Conservation (phyloP, 768 basidiomycete species). For the Strobilomyces dryophilus region DNA sequence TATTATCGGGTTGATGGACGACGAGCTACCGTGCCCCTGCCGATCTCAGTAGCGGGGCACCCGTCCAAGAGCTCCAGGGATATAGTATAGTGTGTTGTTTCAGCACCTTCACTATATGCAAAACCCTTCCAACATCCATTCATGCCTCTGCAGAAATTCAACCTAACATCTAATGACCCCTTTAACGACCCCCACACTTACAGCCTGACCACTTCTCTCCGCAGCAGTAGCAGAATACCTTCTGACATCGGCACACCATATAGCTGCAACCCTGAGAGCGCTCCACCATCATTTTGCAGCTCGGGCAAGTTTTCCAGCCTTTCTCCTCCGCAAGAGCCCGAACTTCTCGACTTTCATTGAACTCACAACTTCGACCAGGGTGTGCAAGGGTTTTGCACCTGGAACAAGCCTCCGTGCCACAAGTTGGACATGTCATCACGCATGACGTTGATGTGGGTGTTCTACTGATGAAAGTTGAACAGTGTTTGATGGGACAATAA, state of each 20-base stretch:
- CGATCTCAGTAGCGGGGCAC: neutral
- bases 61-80: neutral
- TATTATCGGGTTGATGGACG: neutral
- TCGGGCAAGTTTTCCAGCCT: slow-evolving; percentile 61
- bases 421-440: slow-evolving; percentile 37
- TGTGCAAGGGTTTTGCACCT: slow-evolving; percentile 48
- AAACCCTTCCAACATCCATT: neutral
- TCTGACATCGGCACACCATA: slow-evolving; percentile 51
- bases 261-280: slow-evolving; percentile 51
- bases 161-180: neutral
- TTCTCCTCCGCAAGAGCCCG: slow-evolving; percentile 42
- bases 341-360: slow-evolving; percentile 40
- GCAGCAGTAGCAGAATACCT: slow-evolving; percentile 22
- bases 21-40: neutral
- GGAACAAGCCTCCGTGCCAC: slow-evolving; percentile 40
- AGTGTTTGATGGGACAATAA: slow-evolving; percentile 45
- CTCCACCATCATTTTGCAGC: slow-evolving; percentile 53
- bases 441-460: slow-evolving; percentile 21
- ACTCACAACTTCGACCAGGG: slow-evolving; percentile 34
- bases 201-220: slow-evolving; percentile 10
- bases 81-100: neutral
- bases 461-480: slow-evolving; percentile 49
- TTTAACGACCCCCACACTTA: slow-evolving; percentile 1
- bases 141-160: neutral
- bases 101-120: neutral